Evolutionary conservation across 2,329 filamentous ascomycete genomes (phyloP).

Genomic region (Stachybotrys echinatus): DNA sequence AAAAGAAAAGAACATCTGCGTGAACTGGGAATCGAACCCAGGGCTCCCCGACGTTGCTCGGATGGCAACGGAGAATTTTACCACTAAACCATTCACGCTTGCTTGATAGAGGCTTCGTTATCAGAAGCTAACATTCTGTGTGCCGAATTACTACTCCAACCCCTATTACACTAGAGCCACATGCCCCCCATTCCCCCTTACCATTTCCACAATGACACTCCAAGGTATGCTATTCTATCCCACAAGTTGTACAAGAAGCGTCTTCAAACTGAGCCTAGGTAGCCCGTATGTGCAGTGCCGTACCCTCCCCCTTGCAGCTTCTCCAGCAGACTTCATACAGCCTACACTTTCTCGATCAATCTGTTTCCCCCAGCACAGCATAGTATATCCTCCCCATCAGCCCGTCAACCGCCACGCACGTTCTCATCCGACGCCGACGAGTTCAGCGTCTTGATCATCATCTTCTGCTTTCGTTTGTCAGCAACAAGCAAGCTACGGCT

Average conservation of each 20-base stretch:
- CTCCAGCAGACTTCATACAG: too few species aligned
- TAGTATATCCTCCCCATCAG: too few species aligned
- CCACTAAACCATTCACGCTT: slow-evolving; percentile 26
- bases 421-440: slow-evolving; percentile 26
- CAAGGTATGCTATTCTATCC: background rate
- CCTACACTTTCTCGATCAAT: too few species aligned
- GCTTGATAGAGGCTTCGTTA: background rate
- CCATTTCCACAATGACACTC: too few species aligned
- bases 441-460: slow-evolving; percentile 67
- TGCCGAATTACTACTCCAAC: too few species aligned
- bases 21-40: slow-evolving; percentile 29
- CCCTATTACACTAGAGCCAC: too few species aligned
- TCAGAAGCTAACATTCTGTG: background rate
- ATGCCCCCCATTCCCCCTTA: too few species aligned
- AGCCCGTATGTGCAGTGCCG: background rate
- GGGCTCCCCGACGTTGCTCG: slow-evolving; percentile 24
- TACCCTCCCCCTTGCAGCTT: background rate
- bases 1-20: slow-evolving; percentile 9
- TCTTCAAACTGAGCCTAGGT: background rate
- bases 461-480: slow-evolving; percentile 61
- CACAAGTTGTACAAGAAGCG: background rate
- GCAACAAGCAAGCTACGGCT: slow-evolving; percentile 62
- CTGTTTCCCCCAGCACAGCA: too few species aligned
- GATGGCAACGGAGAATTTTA: slow-evolving; percentile 30
- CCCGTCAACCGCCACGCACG: background rate